These are phyloP conservation scores for Scytalidium lignicola DNA, from an alignment of 2,329 filamentous ascomycete genomes.

Conservation along the genomic window DNA sequence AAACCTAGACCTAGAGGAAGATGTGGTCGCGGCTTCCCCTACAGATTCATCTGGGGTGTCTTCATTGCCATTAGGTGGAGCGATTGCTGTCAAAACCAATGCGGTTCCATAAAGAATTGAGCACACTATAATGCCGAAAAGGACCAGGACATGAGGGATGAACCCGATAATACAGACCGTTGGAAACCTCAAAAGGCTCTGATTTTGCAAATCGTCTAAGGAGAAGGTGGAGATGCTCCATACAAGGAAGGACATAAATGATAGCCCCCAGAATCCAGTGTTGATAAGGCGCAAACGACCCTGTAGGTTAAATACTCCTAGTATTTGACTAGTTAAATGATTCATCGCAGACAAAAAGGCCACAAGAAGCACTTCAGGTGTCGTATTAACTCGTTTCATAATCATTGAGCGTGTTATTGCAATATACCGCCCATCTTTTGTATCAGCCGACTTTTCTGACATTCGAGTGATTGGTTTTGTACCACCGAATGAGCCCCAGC, in stretches of 20 bases:
- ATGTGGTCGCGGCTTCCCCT: constrained; percentile 6
- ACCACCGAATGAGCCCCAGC: constrained; percentile 52
- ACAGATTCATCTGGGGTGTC: constrained; percentile 37
- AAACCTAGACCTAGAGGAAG: constrained; percentile 32
- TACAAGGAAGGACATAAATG: constrained; percentile 81
- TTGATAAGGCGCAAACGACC: constrained; percentile 75
- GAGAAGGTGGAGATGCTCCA: constrained; percentile 67
- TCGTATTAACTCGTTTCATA: constrained; percentile 76
- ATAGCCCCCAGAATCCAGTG: constrained; percentile 83
- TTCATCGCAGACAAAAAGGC: constrained; percentile 85
- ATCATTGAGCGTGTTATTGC: constrained; percentile 61
- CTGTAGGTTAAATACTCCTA: constrained; percentile 78
- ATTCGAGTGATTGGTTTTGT: constrained; percentile 13
- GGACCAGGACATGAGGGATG: constrained; percentile 84
- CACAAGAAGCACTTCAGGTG: constrained; percentile 82
- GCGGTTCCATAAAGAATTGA: constrained; percentile 72
- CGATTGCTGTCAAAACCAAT: constrained; percentile 68
- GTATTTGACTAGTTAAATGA: constrained; percentile 75
- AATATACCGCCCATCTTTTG: constrained; percentile 33
- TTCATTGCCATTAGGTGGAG: constrained; percentile 28
- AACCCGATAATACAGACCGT: constrained; percentile 95
- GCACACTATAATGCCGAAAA: constrained; percentile 73
- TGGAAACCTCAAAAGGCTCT: constrained; percentile 78
- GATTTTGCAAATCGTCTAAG: constrained; percentile 51
- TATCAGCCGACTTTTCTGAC: constrained; percentile 15